Evolutionary conservation across 371 early-diverging fungal species (phyloP).

Genomic region (Actinomucor elegans): DNA sequence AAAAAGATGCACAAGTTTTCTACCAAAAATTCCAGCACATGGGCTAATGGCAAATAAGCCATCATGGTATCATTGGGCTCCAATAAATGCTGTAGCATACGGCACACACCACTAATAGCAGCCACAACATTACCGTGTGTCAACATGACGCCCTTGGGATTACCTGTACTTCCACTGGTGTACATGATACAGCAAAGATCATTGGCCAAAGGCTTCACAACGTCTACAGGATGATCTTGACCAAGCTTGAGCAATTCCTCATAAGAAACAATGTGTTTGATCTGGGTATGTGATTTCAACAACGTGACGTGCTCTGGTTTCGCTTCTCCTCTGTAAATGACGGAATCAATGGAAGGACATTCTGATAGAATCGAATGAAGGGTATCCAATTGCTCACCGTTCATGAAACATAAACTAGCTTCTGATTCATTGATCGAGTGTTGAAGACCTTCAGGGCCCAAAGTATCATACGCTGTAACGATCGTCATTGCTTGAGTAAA

Average conservation of each 20-base stretch:
- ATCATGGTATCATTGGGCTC: constrained; percentile 76
- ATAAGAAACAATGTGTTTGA: constrained; percentile 34
- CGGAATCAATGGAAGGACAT: constrained; percentile 59
- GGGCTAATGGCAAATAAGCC: constrained; percentile 94
- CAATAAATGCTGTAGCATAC: constrained; percentile 72
- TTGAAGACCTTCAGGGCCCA: constrained; percentile 73
- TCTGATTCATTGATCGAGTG: constrained; percentile 68
- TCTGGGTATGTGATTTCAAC: constrained; percentile 10
- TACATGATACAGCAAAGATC: constrained; percentile 84
- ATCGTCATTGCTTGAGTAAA: constrained; percentile 64
- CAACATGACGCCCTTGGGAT: constrained; percentile 72
- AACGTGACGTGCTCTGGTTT: constrained; percentile 16
- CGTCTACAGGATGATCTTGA: constrained; percentile 54
- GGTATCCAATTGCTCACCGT: constrained; percentile 66
- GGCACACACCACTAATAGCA: constrained; percentile 76
- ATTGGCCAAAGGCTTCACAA: constrained; percentile 52
- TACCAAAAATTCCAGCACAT: constrained; percentile 87
- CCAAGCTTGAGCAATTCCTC: constrained; percentile 68
- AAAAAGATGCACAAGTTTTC: constrained; percentile 73
- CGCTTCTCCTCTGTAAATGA: constrained; percentile 76
- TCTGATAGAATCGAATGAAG: constrained; percentile 45
- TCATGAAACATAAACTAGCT: constrained; percentile 62
- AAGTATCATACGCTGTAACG: constrained; percentile 83
- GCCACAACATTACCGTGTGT: constrained; percentile 76
- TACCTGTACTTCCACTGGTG: constrained; percentile 86